Base-by-base conservation (phyloP, 2,329 filamentous ascomycete species). In the Cordyceps cicadae region DNA sequence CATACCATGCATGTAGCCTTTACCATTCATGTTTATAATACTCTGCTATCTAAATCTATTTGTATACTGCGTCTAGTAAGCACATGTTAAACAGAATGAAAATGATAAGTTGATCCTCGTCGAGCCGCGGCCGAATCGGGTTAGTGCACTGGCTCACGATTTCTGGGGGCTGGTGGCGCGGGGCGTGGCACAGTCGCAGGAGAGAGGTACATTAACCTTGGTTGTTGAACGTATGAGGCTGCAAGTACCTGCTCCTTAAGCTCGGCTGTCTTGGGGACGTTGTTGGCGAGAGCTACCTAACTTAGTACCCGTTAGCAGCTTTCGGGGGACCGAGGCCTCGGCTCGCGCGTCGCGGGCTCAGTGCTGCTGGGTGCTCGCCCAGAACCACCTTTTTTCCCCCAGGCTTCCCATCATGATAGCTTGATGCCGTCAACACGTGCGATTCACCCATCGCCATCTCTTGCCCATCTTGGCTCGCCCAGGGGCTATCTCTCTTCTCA, bases 281-380 rank as follows among this genome's bases (percentile, higher is more conserved):
- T 56, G 29, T 24, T 17, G 32, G 6, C 51, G 4, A 24, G 24
- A 24, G 24, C 24, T 24, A n/a, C n/a, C n/a, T n/a, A n/a, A n/a
- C n/a, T n/a, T n/a, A n/a, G n/a, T n/a, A n/a, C n/a, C n/a, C n/a
- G n/a, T n/a, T n/a, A 24, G 24, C 24, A 24, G 41, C 51, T 43
- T 54, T 54, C 58, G 51, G 51, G 51, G 58, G 51, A n/a, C 58
- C 58, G 58, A 60, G 58, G 45, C 51, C 43, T 60, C 58, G 58
- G 58, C 58, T 60, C 50, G 58, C 49, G 56, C 51, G 43, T 54
- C 58, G 34, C n/a, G n/a, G n/a, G n/a, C n/a, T n/a, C n/a, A n/a
- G n/a, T n/a, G n/a, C n/a, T n/a, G n/a, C n/a, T n/a, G n/a, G 14
- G 15, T 5, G 24, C 19, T 14, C 17, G 53, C 29, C 41, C 32